Evolutionary conservation across 805 yeast genomes (phyloP).

Genomic region (Cyberlindnera maclurae): DNA sequence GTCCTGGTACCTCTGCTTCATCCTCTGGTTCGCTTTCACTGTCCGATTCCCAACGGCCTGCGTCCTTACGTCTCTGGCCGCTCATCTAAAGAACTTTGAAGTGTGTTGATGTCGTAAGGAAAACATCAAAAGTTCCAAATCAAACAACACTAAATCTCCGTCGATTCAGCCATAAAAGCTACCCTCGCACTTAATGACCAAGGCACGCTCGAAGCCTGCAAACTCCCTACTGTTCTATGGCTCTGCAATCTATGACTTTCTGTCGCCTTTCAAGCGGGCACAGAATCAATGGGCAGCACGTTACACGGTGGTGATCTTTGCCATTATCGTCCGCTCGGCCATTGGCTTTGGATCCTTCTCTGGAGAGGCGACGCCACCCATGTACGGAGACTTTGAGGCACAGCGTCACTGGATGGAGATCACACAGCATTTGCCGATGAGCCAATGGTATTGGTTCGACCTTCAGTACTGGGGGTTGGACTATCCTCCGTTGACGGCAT

Average conservation of each 20-base stretch:
- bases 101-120: not conserved
- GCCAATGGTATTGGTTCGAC: constrained; percentile 85
- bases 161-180: not conserved
- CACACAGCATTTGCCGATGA: constrained; percentile 66
- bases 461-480: constrained; percentile 94
- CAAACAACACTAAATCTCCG: not conserved
- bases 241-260: constrained; percentile 70
- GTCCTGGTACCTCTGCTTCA: not conserved
- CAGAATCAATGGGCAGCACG: constrained; percentile 89
- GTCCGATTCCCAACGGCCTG: constrained; percentile 19
- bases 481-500: constrained; percentile 95
- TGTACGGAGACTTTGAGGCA: constrained; percentile 95
- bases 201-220: not conserved
- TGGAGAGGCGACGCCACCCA: constrained; percentile 65
- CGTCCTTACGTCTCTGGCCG: constrained; percentile 5
- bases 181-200: not conserved
- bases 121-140: not conserved
- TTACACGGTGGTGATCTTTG: constrained; percentile 64
- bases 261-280: constrained; percentile 73
- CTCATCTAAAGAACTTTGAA: constrained; percentile 1
- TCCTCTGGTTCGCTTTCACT: constrained; percentile 10
- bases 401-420: constrained; percentile 98
- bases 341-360: constrained; percentile 87
- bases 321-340: constrained; percentile 72
- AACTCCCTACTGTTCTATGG: constrained; percentile 30